phyloP scores from a whole-genome alignment of 2,329 filamentous ascomycete genomes.

The Fusarium coicis region DNA sequence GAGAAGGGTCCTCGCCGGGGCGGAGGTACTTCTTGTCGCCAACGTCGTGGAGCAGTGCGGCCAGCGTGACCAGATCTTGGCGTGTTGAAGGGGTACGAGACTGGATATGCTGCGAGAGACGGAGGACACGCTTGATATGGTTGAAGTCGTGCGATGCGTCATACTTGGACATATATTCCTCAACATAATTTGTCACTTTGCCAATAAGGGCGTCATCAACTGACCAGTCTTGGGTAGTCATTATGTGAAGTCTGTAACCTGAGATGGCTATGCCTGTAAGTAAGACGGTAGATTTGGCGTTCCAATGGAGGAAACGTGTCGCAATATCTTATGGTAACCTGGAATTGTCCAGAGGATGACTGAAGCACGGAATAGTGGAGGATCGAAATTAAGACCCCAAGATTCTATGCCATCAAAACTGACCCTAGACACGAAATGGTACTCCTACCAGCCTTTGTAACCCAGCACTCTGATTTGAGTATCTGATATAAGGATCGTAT shows the following conservation, averaged over 20 bases:
- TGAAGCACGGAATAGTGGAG: not conserved
- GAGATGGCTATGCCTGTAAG: not conserved
- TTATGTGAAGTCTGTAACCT: constrained; percentile 14
- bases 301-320: not conserved
- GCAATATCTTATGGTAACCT: constrained; percentile 1
- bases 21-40: constrained; percentile 84
- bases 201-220: constrained; percentile 60
- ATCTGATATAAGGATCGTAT: not conserved
- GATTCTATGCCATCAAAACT: constrained; percentile 9
- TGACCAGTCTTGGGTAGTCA: constrained; percentile 38
- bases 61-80: constrained; percentile 69
- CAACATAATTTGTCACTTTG: constrained; percentile 70
- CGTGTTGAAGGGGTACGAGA: constrained; percentile 54
- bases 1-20: constrained; percentile 65
- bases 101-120: constrained; percentile 76
- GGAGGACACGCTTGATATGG: constrained; percentile 83
- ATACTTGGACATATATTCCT: constrained; percentile 78
- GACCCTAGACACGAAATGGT: constrained; percentile 1
- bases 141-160: constrained; percentile 90
- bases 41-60: constrained; percentile 86
- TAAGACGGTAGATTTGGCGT: not conserved
- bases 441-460: constrained; percentile 17
- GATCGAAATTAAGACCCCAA: constrained; percentile 7
- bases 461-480: not conserved
- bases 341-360: not conserved